Conservation (phyloP, 371 early-diverging fungal genomes). For the Rhizomucor pusillus region DNA sequence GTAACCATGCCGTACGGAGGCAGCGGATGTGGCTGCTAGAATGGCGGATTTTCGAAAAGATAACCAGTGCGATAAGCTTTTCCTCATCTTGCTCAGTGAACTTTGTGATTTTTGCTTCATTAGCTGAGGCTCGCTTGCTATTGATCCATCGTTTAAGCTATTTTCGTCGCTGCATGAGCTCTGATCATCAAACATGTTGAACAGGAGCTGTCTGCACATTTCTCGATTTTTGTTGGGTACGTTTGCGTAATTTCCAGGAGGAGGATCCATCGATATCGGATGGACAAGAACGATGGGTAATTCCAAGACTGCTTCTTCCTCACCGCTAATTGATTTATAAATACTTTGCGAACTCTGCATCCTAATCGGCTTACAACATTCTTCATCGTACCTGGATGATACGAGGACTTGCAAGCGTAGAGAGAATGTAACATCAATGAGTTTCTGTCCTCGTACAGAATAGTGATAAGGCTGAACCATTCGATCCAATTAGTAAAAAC, state of each 20-base stretch:
- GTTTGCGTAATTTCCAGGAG: slow-evolving; percentile 16
- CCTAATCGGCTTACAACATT: too few relatives aligned
- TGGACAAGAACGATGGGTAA: slow-evolving; percentile 28
- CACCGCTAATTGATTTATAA: too few relatives aligned
- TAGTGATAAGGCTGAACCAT: neutral
- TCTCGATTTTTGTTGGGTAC: too few relatives aligned
- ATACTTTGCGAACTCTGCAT: too few relatives aligned
- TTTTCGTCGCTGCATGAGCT: too few relatives aligned
- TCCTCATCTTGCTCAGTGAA: too few relatives aligned
- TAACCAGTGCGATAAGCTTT: too few relatives aligned
- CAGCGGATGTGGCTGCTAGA: too few relatives aligned
- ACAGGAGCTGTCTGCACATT: neutral
- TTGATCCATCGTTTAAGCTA: too few relatives aligned
- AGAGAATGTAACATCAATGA: neutral
- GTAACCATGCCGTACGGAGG: slow-evolving; percentile 12
- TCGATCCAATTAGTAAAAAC: neutral
- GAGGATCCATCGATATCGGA: slow-evolving; percentile 36
- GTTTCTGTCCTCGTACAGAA: neutral
- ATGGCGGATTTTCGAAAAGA: too few relatives aligned
- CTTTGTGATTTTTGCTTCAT: too few relatives aligned
- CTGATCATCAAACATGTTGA: neutral
- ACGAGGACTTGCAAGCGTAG: neutral
- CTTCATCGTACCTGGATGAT: neutral
- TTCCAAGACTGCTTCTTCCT: slow-evolving; percentile 20
- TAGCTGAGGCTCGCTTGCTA: too few relatives aligned